phyloP scores from a whole-genome alignment of 495 filamentous ascomycete genomes.

The Talaromyces trachyspermus region DNA sequence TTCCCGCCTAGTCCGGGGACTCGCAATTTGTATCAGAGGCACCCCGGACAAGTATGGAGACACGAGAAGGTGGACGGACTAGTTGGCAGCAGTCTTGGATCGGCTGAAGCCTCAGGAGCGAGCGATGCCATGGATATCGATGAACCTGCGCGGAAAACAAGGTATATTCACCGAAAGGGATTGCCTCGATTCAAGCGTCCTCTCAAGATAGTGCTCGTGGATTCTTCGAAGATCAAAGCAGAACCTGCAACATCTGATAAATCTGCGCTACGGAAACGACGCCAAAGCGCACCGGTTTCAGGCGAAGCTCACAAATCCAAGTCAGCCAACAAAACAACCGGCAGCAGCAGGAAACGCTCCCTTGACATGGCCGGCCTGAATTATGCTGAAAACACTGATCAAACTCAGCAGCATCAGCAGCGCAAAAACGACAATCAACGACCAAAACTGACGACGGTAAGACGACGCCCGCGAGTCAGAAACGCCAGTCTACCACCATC shows the following conservation, averaged over 20 bases:
- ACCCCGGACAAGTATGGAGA: neutral
- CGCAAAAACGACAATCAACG: slow-evolving; percentile 5
- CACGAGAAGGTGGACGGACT: slow-evolving; percentile 1
- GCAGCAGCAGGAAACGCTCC: neutral
- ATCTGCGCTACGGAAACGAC: neutral
- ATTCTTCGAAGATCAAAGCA: slow-evolving; percentile 2
- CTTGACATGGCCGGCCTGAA: neutral
- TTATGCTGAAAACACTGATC: neutral
- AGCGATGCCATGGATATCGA: slow-evolving; percentile 5
- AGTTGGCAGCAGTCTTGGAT: neutral
- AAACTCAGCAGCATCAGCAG: neutral
- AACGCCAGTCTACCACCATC: neutral
- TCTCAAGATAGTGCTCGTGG: slow-evolving; percentile 4
- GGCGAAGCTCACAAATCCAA: neutral
- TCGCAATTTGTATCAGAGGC: slow-evolving; percentile 26
- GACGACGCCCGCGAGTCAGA: neutral
- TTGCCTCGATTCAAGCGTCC: slow-evolving; percentile 5
- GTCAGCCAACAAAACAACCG: slow-evolving; percentile 1
- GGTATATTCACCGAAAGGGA: slow-evolving; percentile 2
- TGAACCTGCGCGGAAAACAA: neutral
- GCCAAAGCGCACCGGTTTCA: slow-evolving; percentile 4
- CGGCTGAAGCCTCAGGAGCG: neutral
- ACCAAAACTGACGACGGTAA: neutral
- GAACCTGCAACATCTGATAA: neutral
- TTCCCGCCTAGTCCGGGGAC: slow-evolving; percentile 35